Evolutionary conservation across 2,329 filamentous ascomycete genomes (phyloP), one percentile per base, ranked within the genome.

Genomic region (Talaromyces sp.): DNA sequence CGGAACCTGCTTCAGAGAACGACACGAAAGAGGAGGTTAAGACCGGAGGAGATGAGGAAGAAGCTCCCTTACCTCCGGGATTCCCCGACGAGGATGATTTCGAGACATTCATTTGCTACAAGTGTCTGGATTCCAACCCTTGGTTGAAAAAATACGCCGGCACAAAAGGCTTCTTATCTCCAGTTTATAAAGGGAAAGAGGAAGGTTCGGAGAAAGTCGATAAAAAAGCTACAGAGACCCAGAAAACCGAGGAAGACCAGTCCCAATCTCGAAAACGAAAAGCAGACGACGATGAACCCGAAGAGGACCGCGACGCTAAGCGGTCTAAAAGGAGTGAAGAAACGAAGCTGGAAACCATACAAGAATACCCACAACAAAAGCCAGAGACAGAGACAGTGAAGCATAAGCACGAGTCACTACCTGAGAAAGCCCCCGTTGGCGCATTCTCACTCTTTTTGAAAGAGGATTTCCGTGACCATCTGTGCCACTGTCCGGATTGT

Each of bases 81-180:
- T 99, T 99, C 66, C 95, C 95, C 0, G 81, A 83, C 0, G 93
- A 98, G 68, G 91, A 96, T 29, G 86, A 89, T 31, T 99, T 99
- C 65, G 91, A 96, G 58, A 86, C 88, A 29, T 89, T 98, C 69
- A 83, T 99, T 41, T 99, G 95, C 79, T 96, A 95, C 80, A 96
- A 96, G 71, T 99, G 95, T 68, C 84, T 96, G 14, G 87, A 93
- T 46, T 86, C 91, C 1, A 86, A 92, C 67, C 90, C 92, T 0
- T 99, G 95, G 95, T 88, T 98, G 73, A 96, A 93, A 77, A 81
- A 82, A 64, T 98, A 98, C 71, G 92, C 90, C 6, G 89, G 89
- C 1, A 85, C 89, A 0, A 71, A 85, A 0, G 92, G 93, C 0
- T 98, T 99, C 69, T 79, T 98, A 0, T 81, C 85, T 0, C 84